Evolutionary conservation across 257 asterid genomes (phyloP).

Genomic region (Solanum acaule): DNA sequence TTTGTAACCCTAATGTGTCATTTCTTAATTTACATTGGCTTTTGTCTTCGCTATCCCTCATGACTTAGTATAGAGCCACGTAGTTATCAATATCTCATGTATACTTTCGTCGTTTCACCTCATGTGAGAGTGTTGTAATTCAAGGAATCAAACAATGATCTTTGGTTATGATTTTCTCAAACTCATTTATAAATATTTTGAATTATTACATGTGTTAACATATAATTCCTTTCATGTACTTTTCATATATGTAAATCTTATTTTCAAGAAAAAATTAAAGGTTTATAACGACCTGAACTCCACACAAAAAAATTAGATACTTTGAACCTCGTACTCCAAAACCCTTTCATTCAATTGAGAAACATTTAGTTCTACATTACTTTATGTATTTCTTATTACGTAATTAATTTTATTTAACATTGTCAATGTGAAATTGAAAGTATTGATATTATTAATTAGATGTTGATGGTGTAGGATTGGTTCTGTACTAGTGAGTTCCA

Average conservation of each 20-base stretch:
- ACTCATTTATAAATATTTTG: neutral
- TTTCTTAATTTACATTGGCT: too few relatives aligned
- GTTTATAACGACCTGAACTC: neutral
- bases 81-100: too few relatives aligned
- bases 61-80: too few relatives aligned
- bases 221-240: neutral
- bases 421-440: neutral
- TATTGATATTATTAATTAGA: too few relatives aligned
- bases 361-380: neutral
- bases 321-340: neutral
- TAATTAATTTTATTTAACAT: too few relatives aligned
- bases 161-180: neutral
- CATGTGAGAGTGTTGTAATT: neutral
- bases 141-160: neutral
- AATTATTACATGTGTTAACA: neutral
- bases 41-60: too few relatives aligned
- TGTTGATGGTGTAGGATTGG: neutral
- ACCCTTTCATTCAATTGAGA: neutral
- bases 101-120: neutral
- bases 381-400: neutral
- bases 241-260: neutral
- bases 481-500: neutral
- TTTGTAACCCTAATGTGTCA: too few relatives aligned
- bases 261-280: neutral
- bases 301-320: neutral